Conservation (phyloP, 345 rosid genomes). For the Diplotaxis tenuifolia region DNA sequence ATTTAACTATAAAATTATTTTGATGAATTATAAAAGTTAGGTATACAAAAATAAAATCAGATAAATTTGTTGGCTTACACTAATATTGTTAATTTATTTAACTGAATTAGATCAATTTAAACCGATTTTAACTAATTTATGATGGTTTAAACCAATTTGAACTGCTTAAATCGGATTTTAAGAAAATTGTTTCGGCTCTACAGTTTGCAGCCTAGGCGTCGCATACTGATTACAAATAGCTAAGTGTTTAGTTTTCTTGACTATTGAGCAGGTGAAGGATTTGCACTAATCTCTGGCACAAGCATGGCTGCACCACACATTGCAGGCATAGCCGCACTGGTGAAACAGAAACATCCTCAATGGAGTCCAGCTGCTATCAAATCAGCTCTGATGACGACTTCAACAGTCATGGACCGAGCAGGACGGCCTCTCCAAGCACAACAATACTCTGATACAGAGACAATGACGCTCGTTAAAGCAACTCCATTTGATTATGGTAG, state of each 20-base stretch:
- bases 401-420: conserved; percentile 77
- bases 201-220: too few relatives aligned
- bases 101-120: too few relatives aligned
- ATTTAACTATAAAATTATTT: too few relatives aligned
- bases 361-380: conserved; percentile 99
- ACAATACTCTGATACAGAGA: conserved; percentile 82
- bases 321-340: conserved; percentile 96
- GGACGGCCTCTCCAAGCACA: conserved; percentile 95
- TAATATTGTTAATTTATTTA: too few relatives aligned
- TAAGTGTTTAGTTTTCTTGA: neutral
- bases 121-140: too few relatives aligned
- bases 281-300: conserved; percentile 96
- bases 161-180: too few relatives aligned
- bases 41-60: too few relatives aligned
- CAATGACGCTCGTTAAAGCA: conserved; percentile 65
- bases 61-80: too few relatives aligned
- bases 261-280: conserved; percentile 47
- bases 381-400: conserved; percentile 93
- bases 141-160: too few relatives aligned
- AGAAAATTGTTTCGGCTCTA: too few relatives aligned
- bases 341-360: conserved; percentile 90
- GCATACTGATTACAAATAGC: too few relatives aligned
- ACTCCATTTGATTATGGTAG: conserved; percentile 98
- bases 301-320: conserved; percentile 99
- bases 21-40: too few relatives aligned